These are phyloP conservation scores for Orbilia quercus DNA, from an alignment of 2,329 filamentous ascomycete species.

Conservation along the genomic window DNA sequence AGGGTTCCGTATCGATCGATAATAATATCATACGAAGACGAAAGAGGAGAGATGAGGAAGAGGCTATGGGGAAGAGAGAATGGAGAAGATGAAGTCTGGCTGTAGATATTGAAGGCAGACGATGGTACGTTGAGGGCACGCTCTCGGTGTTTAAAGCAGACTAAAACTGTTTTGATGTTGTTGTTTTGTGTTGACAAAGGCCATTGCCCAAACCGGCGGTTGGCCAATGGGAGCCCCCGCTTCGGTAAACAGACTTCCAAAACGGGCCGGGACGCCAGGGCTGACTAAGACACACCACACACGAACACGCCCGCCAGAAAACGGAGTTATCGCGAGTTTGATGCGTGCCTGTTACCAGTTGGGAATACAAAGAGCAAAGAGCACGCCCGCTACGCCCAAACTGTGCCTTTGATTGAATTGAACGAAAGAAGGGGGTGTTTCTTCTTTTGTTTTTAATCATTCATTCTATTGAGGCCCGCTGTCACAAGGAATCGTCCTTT, in stretches of 20 bases:
- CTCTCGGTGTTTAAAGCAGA: conserved; percentile 43
- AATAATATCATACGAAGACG: conserved; percentile 54
- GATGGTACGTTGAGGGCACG: conserved; percentile 30
- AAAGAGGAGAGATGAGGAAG: conserved; percentile 53
- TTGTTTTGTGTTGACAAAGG: conserved; percentile 49
- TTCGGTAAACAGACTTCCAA: conserved; percentile 40
- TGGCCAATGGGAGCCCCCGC: conserved; percentile 29
- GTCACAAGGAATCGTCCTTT: too few relatives aligned
- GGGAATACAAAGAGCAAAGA: conserved; percentile 38
- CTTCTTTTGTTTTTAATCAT: too few relatives aligned
- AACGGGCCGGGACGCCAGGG: conserved; percentile 6
- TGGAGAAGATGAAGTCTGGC: conserved; percentile 55
- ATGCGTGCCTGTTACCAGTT: conserved; percentile 41
- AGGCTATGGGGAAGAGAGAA: not conserved
- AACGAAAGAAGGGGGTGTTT: not conserved
- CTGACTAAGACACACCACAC: conserved; percentile 56
- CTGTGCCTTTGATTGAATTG: conserved; percentile 20
- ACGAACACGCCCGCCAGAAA: conserved; percentile 23
- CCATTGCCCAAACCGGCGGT: not conserved
- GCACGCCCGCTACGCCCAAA: conserved; percentile 16
- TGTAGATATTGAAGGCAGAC: conserved; percentile 30
- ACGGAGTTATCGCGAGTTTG: conserved; percentile 29
- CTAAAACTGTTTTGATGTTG: conserved; percentile 54
- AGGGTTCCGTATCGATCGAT: conserved; percentile 9
- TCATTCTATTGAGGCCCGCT: too few relatives aligned